A percentile compares a stretch with the other conserved stretches of the same genome.
These are phyloP conservation scores for Zymoseptoria brevis DNA, from an alignment of 2,329 filamentous ascomycete species.

Conservation along the genomic window DNA sequence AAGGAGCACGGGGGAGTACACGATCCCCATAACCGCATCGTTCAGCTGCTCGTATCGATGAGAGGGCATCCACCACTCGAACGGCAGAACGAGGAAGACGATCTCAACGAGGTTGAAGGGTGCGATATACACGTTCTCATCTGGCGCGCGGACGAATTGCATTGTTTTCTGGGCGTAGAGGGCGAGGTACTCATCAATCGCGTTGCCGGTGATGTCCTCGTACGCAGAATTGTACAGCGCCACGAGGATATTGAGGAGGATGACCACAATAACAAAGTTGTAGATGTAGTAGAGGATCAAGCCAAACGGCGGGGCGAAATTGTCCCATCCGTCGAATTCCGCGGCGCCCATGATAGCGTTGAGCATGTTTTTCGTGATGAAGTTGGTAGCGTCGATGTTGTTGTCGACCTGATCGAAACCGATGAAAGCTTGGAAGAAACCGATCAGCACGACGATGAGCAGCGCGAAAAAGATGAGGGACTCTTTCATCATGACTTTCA, in stretches of 20 bases:
- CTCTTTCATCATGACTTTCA: slow-evolving; percentile 62
- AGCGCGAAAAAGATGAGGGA: slow-evolving; percentile 95
- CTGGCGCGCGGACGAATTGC: slow-evolving; percentile 91
- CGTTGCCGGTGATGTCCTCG: slow-evolving; percentile 86
- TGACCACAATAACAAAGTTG: slow-evolving; percentile 92
- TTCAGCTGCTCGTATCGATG: slow-evolving; percentile 71
- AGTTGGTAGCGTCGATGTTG: slow-evolving; percentile 51
- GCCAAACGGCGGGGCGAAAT: slow-evolving; percentile 87
- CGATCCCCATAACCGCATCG: slow-evolving; percentile 73
- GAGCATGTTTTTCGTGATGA: slow-evolving; percentile 74
- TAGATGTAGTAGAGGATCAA: slow-evolving; percentile 96
- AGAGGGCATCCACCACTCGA: slow-evolving; percentile 93
- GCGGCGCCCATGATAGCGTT: slow-evolving; percentile 89
- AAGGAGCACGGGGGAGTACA: slow-evolving; percentile 79
- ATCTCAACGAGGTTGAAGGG: slow-evolving; percentile 93
- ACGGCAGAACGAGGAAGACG: slow-evolving; percentile 64
- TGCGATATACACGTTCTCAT: slow-evolving; percentile 96
- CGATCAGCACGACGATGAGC: slow-evolving; percentile 71
- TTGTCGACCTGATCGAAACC: slow-evolving; percentile 81
- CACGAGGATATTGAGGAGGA: slow-evolving; percentile 92
- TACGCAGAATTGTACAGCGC: slow-evolving; percentile 96
- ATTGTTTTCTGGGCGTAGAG: slow-evolving; percentile 91
- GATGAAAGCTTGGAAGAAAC: slow-evolving; percentile 88
- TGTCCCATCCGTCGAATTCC: slow-evolving; percentile 81
- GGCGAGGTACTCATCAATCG: slow-evolving; percentile 90